These are phyloP conservation scores for Eucalyptus pumila DNA, from an alignment of 345 rosid genomes.

Conservation along the genomic window DNA sequence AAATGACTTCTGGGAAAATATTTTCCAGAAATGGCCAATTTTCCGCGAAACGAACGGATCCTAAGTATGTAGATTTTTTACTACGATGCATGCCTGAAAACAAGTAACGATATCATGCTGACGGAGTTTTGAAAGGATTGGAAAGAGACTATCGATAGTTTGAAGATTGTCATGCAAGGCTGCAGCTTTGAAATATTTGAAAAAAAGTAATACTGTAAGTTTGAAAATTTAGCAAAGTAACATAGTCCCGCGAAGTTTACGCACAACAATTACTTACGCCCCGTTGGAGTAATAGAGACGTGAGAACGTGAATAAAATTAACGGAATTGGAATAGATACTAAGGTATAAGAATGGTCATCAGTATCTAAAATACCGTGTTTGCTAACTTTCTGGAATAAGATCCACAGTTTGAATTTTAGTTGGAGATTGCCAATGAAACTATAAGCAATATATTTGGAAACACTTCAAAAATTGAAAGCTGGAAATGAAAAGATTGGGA, in stretches of 20 bases:
- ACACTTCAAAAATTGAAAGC: not conserved
- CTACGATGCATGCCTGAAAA: not conserved
- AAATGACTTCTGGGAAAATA: too few relatives aligned
- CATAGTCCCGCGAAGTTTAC: not conserved
- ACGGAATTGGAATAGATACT: not conserved
- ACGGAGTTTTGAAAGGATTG: not conserved
- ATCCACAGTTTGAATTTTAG: not conserved
- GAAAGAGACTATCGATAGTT: not conserved
- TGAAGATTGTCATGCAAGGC: not conserved
- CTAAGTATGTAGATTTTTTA: not conserved
- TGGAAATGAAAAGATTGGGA: not conserved
- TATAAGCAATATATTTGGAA: not conserved
- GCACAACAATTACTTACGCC: not conserved
- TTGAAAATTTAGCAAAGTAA: not conserved
- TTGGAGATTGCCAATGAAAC: not conserved
- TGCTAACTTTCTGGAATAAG: not conserved
- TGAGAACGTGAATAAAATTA: not conserved
- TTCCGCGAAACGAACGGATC: too few relatives aligned
- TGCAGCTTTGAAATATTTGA: not conserved
- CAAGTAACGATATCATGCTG: not conserved
- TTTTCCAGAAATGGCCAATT: too few relatives aligned
- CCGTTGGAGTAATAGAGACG: not conserved
- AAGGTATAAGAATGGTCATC: not conserved
- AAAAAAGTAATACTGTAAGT: not conserved
- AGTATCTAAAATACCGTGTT: not conserved